Evolutionary conservation across 345 rosid species (phyloP).

Genomic region (Streptanthus diversifolius): DNA sequence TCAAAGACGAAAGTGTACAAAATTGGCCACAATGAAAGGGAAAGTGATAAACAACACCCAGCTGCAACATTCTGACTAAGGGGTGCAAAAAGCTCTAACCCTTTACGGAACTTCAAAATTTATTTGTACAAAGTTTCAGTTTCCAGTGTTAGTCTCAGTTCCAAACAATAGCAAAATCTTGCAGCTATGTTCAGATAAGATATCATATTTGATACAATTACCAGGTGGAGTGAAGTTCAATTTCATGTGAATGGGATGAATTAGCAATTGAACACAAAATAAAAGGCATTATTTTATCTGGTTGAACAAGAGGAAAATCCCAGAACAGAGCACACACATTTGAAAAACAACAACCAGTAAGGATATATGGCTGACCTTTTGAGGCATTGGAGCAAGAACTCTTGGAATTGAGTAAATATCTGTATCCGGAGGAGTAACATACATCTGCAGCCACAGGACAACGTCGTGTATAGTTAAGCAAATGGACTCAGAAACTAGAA

Average conservation of each 20-base stretch:
- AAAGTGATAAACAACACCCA: background rate
- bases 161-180: background rate
- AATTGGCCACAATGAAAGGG: background rate
- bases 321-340: background rate
- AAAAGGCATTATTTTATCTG: background rate
- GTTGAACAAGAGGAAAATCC: background rate
- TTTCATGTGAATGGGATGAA: background rate
- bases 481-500: background rate
- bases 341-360: background rate
- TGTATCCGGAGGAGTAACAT: constrained; percentile 92
- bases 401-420: constrained; percentile 84
- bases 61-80: background rate
- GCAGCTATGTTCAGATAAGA: constrained; percentile 4
- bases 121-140: background rate
- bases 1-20: background rate
- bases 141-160: background rate
- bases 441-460: constrained; percentile 57
- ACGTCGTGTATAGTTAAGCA: background rate
- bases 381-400: constrained; percentile 89
- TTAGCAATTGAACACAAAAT: background rate
- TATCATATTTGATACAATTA: background rate
- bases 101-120: background rate
- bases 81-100: background rate
- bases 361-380: constrained; percentile 48
- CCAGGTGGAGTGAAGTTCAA: background rate